These are phyloP conservation scores for Sclerospora graminicola DNA, from an alignment of 352 stramenopile species.

Conservation along the genomic window DNA sequence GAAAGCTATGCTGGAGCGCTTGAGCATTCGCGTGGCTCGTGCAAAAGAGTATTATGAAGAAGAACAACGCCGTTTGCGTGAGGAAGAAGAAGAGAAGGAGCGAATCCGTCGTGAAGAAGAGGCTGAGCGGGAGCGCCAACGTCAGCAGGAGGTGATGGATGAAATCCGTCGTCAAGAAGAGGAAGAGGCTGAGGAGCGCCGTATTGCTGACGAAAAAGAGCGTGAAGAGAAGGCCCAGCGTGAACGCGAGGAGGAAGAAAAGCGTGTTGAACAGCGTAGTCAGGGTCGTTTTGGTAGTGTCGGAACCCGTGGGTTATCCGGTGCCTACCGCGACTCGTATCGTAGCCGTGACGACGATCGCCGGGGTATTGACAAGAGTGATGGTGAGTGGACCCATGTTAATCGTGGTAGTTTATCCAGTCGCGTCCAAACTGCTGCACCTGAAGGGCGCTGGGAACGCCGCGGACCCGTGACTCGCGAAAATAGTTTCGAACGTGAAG, in stretches of 20 bases:
- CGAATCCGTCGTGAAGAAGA: conserved; percentile 47
- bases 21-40: conserved; percentile 51
- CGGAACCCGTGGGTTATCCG: conserved; percentile 20
- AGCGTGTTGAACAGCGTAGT: conserved; percentile 23
- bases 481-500: conserved; percentile 16
- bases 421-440: conserved; percentile 25
- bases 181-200: conserved; percentile 36
- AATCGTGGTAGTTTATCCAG: conserved; percentile 21
- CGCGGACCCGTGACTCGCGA: conserved; percentile 33
- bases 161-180: conserved; percentile 60
- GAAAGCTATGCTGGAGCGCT: conserved; percentile 53
- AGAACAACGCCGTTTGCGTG: conserved; percentile 46
- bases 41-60: conserved; percentile 65
- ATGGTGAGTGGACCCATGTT: conserved; percentile 67
- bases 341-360: conserved; percentile 16
- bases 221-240: conserved; percentile 15
- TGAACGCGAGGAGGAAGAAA: conserved; percentile 32
- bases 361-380: conserved; percentile 26
- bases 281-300: conserved; percentile 19
- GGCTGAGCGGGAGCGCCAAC: conserved; percentile 41
- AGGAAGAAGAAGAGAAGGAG: conserved; percentile 56
- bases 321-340: conserved; percentile 6
- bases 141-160: conserved; percentile 50
- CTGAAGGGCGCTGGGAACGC: conserved; percentile 52
- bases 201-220: conserved; percentile 35